A percentile compares a stretch with the other conserved stretches of the same genome.
Conservation (phyloP, 2,329 filamentous ascomycete species). For the Penicillium glabrum region DNA sequence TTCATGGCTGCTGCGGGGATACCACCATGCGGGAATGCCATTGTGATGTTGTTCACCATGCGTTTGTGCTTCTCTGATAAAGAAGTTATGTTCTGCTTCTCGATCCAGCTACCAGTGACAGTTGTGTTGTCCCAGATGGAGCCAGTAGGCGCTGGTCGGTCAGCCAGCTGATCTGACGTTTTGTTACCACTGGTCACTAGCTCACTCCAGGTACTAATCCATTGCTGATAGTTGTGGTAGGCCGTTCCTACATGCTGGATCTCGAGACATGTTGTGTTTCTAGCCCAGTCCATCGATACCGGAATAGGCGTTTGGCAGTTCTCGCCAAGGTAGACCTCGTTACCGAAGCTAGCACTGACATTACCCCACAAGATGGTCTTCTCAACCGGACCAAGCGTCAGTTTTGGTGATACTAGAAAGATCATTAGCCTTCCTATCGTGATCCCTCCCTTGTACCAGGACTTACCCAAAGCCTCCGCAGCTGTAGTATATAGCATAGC, state of each 20-base stretch:
- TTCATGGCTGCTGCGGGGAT: slow-evolving; percentile 65
- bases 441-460: not conserved
- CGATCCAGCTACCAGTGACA: slow-evolving; percentile 67
- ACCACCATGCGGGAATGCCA: slow-evolving; percentile 74
- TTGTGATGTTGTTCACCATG: slow-evolving; percentile 71
- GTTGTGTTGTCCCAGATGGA: slow-evolving; percentile 73
- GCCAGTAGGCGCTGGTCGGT: slow-evolving; percentile 61
- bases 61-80: slow-evolving; percentile 53
- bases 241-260: slow-evolving; percentile 67
- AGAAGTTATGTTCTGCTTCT: slow-evolving; percentile 55
- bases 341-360: slow-evolving; percentile 64
- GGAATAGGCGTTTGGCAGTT: slow-evolving; percentile 64
- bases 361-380: slow-evolving; percentile 53
- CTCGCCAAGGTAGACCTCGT: slow-evolving; percentile 55
- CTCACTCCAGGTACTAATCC: slow-evolving; percentile 56
- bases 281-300: slow-evolving; percentile 39
- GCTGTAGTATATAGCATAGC: slow-evolving; percentile 76
- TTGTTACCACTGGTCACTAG: slow-evolving; percentile 48
- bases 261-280: slow-evolving; percentile 62
- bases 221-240: slow-evolving; percentile 69
- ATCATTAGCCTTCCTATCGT: not conserved
- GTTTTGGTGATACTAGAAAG: slow-evolving; percentile 63
- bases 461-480: slow-evolving; percentile 63
- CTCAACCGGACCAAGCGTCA: slow-evolving; percentile 60
- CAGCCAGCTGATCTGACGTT: slow-evolving; percentile 39